These are phyloP conservation scores for Mucor ambiguus DNA, from an alignment of 371 early-diverging fungal genomes.

Conservation along the genomic window DNA sequence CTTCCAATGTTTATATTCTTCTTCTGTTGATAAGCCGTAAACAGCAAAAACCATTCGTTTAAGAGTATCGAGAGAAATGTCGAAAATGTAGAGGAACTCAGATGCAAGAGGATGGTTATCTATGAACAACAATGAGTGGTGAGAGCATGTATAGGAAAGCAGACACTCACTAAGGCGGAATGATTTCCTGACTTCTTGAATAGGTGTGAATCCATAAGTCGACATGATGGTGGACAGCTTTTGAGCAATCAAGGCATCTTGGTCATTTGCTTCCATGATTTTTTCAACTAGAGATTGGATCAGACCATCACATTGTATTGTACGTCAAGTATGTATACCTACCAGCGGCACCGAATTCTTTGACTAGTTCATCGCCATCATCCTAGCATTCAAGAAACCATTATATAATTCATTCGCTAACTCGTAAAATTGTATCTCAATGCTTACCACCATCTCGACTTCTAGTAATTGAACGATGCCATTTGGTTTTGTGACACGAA, in stretches of 20 bases:
- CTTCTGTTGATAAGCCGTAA: not conserved
- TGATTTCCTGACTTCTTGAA: slow-evolving; percentile 1
- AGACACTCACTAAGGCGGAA: not conserved
- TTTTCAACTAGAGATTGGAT: not conserved
- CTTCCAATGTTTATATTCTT: not conserved
- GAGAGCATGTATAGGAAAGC: not conserved
- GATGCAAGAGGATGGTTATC: slow-evolving; percentile 3
- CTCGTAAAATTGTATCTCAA: not conserved
- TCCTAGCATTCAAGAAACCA: not conserved
- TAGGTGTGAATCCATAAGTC: not conserved
- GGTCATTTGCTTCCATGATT: not conserved
- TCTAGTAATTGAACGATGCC: slow-evolving; percentile 49
- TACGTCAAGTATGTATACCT: not conserved
- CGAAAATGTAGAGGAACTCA: slow-evolving; percentile 5
- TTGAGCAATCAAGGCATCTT: slow-evolving; percentile 1
- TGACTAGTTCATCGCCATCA: not conserved
- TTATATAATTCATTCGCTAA: too few relatives aligned
- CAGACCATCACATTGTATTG: not conserved
- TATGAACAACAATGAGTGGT: not conserved
- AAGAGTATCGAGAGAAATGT: not conserved
- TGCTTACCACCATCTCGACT: slow-evolving; percentile 26
- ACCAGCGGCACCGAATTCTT: not conserved
- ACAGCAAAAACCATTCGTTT: not conserved
- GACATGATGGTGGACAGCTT: not conserved
- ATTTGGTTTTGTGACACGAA: slow-evolving; percentile 49